Base-by-base conservation (phyloP, 2,329 filamentous ascomycete genomes). In the Calonectria pseudoreteaudii region DNA sequence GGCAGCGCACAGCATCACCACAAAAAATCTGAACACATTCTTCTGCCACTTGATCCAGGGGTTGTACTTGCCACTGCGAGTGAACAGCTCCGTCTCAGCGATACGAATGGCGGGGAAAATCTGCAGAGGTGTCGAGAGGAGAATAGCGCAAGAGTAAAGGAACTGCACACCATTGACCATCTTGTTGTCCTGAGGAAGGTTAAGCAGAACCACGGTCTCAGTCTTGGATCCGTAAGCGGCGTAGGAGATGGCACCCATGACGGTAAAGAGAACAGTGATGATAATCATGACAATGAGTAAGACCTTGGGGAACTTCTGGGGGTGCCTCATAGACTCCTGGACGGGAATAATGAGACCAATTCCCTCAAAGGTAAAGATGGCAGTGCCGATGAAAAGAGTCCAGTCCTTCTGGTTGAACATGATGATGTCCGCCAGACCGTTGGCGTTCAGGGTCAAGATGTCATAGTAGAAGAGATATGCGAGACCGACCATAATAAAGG, bases 31-130 rank as follows among this genome's bases (percentile, higher is more conserved):
- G 88, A 98, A 99, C 41, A 94, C 88, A 80, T 99, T 99, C 92
- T 99, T 99, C 89, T 98, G 94, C 97, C 97, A 99, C 88, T 99
- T 99, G 88, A 99, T 98, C 82, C 95, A 97, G 0, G 95, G 96
- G 83, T 98, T 98, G 87, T 98, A 98, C 86, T 99, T 99, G 79
- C 97, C 96, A 75, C 95, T 98, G 82, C 94, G 91, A 30, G 94
- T 98, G 85, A 98, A 99, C 9, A 98, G 89, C 78, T 95, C 95
- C 80, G 98, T 98, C 85, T 98, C 96, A 41, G 95, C 95, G 81
- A 99, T 99, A 82, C 96, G 94, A 81, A 99, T 98, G 53, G 97
- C 97, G 0, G 97, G 97, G 88, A 98, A 99, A 78, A 99, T 96
- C 83, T 99, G 97, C 72, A 99, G 88, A 8, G 97, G 97, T 0